These are phyloP conservation scores for Neurospora sp. DNA, from an alignment of 495 filamentous ascomycete genomes.

Conservation along the genomic window DNA sequence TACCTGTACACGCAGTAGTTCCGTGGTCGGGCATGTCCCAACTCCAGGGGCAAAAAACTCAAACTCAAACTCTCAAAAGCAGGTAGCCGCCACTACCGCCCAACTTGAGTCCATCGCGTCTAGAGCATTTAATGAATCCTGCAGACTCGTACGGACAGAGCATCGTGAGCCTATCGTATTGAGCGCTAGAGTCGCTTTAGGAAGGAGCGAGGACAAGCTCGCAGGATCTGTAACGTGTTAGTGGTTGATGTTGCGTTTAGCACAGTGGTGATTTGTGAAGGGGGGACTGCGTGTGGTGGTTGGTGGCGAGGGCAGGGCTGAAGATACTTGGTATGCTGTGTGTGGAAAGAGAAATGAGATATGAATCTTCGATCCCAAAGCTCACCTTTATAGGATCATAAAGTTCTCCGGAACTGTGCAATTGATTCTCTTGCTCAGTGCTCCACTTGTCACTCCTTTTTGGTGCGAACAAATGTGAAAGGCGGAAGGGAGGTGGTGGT, in stretches of 20 bases:
- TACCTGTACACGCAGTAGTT: too few relatives aligned
- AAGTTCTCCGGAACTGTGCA: too few relatives aligned
- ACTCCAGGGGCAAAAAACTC: too few relatives aligned
- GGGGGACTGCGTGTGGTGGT: neutral
- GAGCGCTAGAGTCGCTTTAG: neutral
- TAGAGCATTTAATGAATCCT: neutral
- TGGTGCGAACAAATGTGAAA: neutral
- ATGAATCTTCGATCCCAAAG: too few relatives aligned
- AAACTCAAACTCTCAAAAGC: neutral
- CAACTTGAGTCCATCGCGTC: neutral
- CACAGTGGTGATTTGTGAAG: neutral
- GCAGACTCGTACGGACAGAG: neutral
- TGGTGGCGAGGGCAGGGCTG: neutral
- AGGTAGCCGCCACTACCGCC: neutral
- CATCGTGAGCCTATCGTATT: neutral
- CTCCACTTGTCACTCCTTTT: neutral
- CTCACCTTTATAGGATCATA: too few relatives aligned
- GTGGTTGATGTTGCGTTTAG: neutral
- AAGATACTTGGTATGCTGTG: neutral
- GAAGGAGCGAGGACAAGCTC: too few relatives aligned
- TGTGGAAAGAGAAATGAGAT: neutral
- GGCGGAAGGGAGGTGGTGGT: neutral
- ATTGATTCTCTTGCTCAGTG: too few relatives aligned
- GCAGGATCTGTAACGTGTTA: neutral
- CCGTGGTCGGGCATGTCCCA: too few relatives aligned